Conservation (phyloP, 352 stramenopile genomes). For the Globisporangium mamillatum region DNA sequence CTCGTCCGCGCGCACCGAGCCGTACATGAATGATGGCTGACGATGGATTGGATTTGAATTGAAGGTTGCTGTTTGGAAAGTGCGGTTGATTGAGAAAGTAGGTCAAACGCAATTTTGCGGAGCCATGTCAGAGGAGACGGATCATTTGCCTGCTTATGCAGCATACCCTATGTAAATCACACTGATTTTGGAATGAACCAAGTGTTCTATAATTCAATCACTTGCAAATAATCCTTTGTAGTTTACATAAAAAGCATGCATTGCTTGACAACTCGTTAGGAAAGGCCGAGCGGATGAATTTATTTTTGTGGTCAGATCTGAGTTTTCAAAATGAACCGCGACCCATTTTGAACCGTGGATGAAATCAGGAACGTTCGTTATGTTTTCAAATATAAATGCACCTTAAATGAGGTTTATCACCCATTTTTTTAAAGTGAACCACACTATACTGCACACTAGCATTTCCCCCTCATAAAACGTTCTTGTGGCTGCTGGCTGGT, state of each 20-base stretch:
- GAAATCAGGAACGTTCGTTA: background rate
- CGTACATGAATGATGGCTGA: slow-evolving; percentile 6
- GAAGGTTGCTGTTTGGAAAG: background rate
- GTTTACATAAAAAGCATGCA: background rate
- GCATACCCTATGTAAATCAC: background rate
- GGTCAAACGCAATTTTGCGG: background rate
- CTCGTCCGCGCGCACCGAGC: slow-evolving; percentile 5
- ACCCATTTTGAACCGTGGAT: background rate
- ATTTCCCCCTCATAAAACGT: slow-evolving; percentile 8
- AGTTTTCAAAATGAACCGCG: background rate
- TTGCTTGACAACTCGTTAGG: background rate
- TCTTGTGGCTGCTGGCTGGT: slow-evolving; percentile 12
- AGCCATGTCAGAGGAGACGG: background rate
- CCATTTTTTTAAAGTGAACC: background rate
- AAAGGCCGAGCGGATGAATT: background rate
- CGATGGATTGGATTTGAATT: background rate
- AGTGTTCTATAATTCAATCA: background rate
- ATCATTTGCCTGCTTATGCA: background rate
- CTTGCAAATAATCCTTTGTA: background rate
- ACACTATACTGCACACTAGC: background rate
- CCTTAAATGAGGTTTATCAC: background rate
- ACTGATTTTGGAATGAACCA: background rate
- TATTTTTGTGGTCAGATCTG: background rate
- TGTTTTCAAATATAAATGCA: background rate
- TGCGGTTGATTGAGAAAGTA: slow-evolving; percentile 1